Evolutionary conservation across 2,329 filamentous ascomycete genomes (phyloP), one percentile per base, ranked within the genome.

Genomic region (Cercospora sp.): DNA sequence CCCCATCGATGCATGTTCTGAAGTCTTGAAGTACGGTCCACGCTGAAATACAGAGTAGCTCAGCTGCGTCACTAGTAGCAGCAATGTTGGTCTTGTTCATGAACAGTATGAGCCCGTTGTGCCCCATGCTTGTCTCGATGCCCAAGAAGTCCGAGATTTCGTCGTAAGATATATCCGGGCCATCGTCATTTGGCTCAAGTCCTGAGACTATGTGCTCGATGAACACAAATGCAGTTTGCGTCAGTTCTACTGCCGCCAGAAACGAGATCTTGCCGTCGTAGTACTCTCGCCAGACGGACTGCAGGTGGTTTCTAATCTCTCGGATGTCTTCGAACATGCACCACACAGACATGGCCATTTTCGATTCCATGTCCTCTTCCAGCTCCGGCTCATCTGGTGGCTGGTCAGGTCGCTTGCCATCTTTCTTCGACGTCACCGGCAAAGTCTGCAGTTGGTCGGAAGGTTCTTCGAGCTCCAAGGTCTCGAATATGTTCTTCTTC

Each of bases 311-410:
- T 34, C 55, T 18, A 4, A 58, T 21, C 30, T 58, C 55, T 32
- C 55, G 55, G 18, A 58, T 58, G 55, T 58, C 55, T 34, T 58
- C 55, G 28, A 58, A 58, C 55, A 58, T 32, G n/a, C 55, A 58
- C 55, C 55, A 58, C 5, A 58, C 55, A 32, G 55, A n/a, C 55
- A 58, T 58, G 8, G 55, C 55, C 9, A 18, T 12, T 28, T 34
- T 32, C 8, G 55, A 30, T 7, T 58, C 26, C 13, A 5, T 6
- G 55, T 58, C 55, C 24, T 58, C 55, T 21, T 58, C 55, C 16
- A 58, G 28, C 7, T 58, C 55, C 16, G 55, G 55, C 12, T n/a
- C 26, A 16, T 24, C 21, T 13, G 55, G 10, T 28, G 26, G 16
- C n/a, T 30, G 26, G 5, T 58, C 24, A 9, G 28, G 16, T 21